Base-by-base conservation (phyloP, 106 monocot species). In the Posidonia australis region DNA sequence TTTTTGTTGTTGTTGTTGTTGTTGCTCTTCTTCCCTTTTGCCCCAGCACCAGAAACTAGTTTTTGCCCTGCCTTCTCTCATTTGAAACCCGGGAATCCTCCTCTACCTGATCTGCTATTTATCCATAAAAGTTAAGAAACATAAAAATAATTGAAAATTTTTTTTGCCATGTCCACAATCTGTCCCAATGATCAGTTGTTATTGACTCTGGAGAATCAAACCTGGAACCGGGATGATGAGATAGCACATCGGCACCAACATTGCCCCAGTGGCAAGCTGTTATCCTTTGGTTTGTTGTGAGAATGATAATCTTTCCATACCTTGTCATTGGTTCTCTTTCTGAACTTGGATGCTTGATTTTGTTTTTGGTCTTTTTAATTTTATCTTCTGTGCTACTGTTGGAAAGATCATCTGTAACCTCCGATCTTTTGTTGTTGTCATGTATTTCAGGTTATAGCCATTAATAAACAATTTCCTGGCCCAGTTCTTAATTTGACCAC, bases 381-480 rank as follows among this genome's bases (percentile, higher is more conserved):
- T 43, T 0, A 5, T 54, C 20, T 21, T 6, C 12, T 29, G 21
- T 26, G 29, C 17, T 27, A 18, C 17, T 26, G 16, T 25, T 1
- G n/a, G 25, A 9, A 3, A 16, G 23, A 10, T 31, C 60, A 16
- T 46, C 7, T 29, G n/a, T n/a, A n/a, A 54, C 53, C 10, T 42
- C 21, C 19, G 10, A 25, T 64, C 58, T 24, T 18, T n/a, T 43
- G 27, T 58, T 47, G 6, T 45, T 42, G 41, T 16, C 54, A 54
- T 17, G 49, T 11, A 13, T 28, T 52, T 63, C 77, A 89, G 93
- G 86, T 93, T 43, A 89, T 93, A 46, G 77, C 81, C 2, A 76
- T 93, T 64, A 93, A 93, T 66, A 74, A 78, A 21, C 46, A 86
- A 46, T 93, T 93, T 53, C 93, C 93, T 5, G 93, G 93, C 10